Evolutionary conservation across 2,329 filamentous ascomycete genomes (phyloP).

Genomic region (Diaporthe nobilis): DNA sequence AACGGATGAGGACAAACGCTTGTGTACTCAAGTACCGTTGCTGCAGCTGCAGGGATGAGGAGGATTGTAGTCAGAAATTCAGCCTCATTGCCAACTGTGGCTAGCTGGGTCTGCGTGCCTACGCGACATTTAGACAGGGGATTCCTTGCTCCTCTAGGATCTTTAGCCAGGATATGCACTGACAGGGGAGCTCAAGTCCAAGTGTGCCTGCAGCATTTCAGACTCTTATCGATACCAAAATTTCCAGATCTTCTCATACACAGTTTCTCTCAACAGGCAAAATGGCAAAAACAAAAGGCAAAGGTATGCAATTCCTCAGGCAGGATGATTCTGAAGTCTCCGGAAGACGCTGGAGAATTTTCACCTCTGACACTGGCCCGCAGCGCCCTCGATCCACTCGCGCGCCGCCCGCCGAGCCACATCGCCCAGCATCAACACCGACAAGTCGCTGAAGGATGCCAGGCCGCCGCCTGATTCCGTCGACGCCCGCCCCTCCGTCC

Average conservation of each 20-base stretch:
- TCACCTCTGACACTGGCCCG: neutral
- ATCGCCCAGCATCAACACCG: conserved; percentile 77
- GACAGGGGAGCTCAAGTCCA: neutral
- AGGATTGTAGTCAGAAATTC: neutral
- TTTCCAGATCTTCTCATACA: conserved; percentile 9
- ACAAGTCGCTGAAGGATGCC: conserved; percentile 78
- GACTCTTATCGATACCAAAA: conserved; percentile 40
- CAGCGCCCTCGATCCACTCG: conserved; percentile 78
- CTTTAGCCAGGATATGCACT: neutral
- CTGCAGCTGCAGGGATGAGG: neutral
- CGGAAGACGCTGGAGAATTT: neutral
- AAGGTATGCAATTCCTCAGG: conserved; percentile 25
- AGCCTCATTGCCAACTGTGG: conserved; percentile 16
- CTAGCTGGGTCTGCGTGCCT: neutral
- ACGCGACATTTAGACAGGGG: neutral
- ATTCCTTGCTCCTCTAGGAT: neutral
- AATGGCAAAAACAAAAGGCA: conserved; percentile 41
- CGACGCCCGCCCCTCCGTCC: conserved; percentile 73
- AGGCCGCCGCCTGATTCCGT: conserved; percentile 64
- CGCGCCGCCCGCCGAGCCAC: conserved; percentile 81
- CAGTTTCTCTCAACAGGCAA: neutral
- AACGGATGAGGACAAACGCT: neutral
- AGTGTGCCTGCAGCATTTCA: neutral
- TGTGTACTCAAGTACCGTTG: neutral
- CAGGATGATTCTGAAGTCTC: too few relatives aligned